phyloP scores from a whole-genome alignment of 495 filamentous ascomycete species.

The Bathelium albidoporum region DNA sequence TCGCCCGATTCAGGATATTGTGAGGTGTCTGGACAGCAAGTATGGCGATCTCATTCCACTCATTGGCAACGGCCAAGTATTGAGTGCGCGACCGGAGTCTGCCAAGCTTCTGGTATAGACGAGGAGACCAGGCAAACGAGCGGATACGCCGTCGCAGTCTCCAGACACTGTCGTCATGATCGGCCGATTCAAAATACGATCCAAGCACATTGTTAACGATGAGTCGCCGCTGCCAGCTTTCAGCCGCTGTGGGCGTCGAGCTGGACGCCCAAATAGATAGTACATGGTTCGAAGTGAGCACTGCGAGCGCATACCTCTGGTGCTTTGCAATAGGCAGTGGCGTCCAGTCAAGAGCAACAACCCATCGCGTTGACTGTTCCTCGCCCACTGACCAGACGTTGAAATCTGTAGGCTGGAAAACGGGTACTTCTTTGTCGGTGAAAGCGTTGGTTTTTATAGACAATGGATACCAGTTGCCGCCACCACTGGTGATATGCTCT shows the following conservation, averaged over 20 bases:
- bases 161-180: conserved; percentile 4
- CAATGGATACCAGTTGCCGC: conserved; percentile 22
- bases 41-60: conserved; percentile 34
- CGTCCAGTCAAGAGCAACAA: conserved; percentile 49
- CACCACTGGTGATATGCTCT: background rate
- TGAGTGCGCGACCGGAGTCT: conserved; percentile 11
- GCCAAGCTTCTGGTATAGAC: conserved; percentile 9
- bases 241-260: conserved; percentile 15
- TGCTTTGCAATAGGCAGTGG: conserved; percentile 49
- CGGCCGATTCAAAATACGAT: conserved; percentile 10
- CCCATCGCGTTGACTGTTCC: conserved; percentile 48
- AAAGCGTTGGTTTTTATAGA: conserved; percentile 42
- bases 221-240: conserved; percentile 28
- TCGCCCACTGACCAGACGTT: conserved; percentile 50
- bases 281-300: conserved; percentile 47
- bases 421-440: conserved; percentile 43
- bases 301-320: conserved; percentile 46
- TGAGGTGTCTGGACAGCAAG: conserved; percentile 25
- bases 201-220: conserved; percentile 23
- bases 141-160: conserved; percentile 23
- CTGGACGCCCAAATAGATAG: conserved; percentile 23
- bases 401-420: conserved; percentile 36
- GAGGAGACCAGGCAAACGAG: conserved; percentile 24
- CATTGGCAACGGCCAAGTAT: conserved; percentile 36
- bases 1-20: conserved; percentile 10